phyloP scores from a whole-genome alignment of 805 yeast genomes.

The Tetrapisispora nanseiensis region DNA sequence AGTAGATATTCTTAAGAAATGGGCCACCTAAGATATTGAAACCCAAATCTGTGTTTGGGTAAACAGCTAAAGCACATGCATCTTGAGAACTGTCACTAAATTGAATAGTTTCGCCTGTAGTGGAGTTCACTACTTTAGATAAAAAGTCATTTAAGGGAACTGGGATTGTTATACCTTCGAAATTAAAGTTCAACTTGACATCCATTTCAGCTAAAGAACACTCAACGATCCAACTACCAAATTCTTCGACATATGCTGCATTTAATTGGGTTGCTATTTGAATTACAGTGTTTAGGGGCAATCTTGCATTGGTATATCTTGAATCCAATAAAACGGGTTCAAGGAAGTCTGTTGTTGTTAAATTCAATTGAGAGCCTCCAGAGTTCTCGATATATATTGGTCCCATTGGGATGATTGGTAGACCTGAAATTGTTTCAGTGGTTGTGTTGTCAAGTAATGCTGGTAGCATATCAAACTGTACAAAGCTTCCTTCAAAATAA shows the following conservation, averaged over 20 bases:
- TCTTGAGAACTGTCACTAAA: constrained; percentile 40
- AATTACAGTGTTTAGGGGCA: constrained; percentile 49
- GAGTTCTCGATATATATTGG: constrained; percentile 36
- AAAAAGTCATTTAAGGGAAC: constrained; percentile 44
- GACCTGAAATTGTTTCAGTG: constrained; percentile 22
- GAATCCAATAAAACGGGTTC: constrained; percentile 54
- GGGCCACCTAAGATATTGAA: constrained; percentile 49
- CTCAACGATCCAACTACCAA: constrained; percentile 50
- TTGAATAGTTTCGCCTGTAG: constrained; percentile 30
- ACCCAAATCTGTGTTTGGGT: constrained; percentile 41
- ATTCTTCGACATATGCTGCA: constrained; percentile 45
- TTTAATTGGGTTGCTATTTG: constrained; percentile 60
- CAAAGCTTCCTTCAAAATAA: constrained; percentile 38
- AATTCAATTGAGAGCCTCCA: constrained; percentile 30
- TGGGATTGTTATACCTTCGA: constrained; percentile 43
- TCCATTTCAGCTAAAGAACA: constrained; percentile 42
- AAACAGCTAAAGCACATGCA: constrained; percentile 48
- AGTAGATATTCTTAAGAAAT: constrained; percentile 41
- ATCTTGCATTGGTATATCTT: constrained; percentile 36
- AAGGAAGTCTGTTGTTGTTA: constrained; percentile 30
- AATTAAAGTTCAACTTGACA: constrained; percentile 43
- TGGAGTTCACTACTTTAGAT: constrained; percentile 27
- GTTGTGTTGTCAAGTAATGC: constrained; percentile 18
- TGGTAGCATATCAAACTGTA: constrained; percentile 42
- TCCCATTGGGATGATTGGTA: constrained; percentile 40